Evolutionary conservation across 352 stramenopile genomes (phyloP).

Genomic region (Pythium folliculosum): DNA sequence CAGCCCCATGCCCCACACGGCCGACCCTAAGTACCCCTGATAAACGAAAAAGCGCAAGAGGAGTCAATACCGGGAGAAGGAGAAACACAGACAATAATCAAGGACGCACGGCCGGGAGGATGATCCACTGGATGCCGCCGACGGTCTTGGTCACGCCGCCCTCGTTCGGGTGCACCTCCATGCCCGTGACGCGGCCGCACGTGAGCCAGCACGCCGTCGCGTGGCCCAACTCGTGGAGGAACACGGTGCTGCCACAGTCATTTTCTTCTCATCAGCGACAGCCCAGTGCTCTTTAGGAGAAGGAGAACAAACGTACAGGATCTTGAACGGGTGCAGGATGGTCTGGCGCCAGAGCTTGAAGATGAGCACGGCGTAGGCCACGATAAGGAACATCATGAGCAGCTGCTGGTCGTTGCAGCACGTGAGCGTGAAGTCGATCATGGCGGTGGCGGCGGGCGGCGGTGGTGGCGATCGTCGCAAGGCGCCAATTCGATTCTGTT

Average conservation of each 20-base stretch:
- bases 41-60: background rate
- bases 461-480: conserved; percentile 5
- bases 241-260: conserved; percentile 63
- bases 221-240: conserved; percentile 86
- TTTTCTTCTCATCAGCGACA: background rate
- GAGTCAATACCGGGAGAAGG: background rate
- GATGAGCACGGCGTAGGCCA: conserved; percentile 82
- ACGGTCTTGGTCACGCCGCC: conserved; percentile 78
- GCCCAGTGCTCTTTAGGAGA: background rate
- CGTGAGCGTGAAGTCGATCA: conserved; percentile 61
- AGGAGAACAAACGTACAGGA: conserved; percentile 54
- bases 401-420: conserved; percentile 91
- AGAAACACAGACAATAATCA: background rate
- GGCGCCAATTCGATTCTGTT: conserved; percentile 3
- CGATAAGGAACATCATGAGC: conserved; percentile 87
- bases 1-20: conserved; percentile 86
- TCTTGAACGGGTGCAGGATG: conserved; percentile 89
- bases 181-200: conserved; percentile 83
- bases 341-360: conserved; percentile 89
- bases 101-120: conserved; percentile 49
- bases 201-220: conserved; percentile 85
- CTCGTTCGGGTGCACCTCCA: conserved; percentile 90
- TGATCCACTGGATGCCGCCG: conserved; percentile 45
- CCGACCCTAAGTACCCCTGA: conserved; percentile 85
- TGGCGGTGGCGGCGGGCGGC: background rate